These are phyloP conservation scores for Trichosporon asahii DNA, from an alignment of 1,284 basidiomycete genomes.

Conservation along the genomic window DNA sequence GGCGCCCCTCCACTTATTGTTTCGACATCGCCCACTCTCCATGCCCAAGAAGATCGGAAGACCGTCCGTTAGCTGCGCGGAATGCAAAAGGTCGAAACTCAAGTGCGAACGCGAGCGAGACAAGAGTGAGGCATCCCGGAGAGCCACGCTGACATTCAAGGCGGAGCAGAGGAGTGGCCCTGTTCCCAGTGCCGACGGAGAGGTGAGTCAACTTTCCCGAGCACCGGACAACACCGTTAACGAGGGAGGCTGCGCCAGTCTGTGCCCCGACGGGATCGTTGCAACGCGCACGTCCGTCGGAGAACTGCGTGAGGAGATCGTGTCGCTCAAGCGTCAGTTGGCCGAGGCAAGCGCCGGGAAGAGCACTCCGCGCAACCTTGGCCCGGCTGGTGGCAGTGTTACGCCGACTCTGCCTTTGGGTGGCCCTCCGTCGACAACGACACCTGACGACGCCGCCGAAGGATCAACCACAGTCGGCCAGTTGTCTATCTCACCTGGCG, in stretches of 20 bases:
- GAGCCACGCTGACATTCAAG: neutral
- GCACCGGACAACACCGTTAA: neutral
- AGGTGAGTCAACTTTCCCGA: neutral
- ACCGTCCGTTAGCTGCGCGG: neutral
- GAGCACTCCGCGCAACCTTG: neutral
- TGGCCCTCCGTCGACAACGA: neutral
- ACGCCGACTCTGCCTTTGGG: neutral
- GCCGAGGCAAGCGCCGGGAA: neutral
- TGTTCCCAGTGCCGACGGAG: neutral
- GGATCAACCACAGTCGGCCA: neutral
- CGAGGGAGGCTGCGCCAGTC: neutral
- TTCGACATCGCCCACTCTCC: conserved; percentile 9
- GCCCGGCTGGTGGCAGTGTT: neutral
- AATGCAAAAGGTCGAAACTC: neutral
- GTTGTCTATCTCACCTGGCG: neutral
- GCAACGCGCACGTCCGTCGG: neutral
- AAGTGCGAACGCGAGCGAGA: conserved; percentile 1
- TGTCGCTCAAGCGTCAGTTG: neutral
- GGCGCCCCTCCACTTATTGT: neutral
- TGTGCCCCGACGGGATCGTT: neutral
- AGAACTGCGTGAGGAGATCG: conserved; percentile 2
- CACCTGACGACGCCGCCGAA: neutral
- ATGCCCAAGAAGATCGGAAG: conserved; percentile 8
- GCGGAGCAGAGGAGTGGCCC: neutral
- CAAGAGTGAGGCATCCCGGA: neutral